Evolutionary conservation across 164 flowering plant species (phyloP).

Genomic region (Chloranthus sessilifolius): DNA sequence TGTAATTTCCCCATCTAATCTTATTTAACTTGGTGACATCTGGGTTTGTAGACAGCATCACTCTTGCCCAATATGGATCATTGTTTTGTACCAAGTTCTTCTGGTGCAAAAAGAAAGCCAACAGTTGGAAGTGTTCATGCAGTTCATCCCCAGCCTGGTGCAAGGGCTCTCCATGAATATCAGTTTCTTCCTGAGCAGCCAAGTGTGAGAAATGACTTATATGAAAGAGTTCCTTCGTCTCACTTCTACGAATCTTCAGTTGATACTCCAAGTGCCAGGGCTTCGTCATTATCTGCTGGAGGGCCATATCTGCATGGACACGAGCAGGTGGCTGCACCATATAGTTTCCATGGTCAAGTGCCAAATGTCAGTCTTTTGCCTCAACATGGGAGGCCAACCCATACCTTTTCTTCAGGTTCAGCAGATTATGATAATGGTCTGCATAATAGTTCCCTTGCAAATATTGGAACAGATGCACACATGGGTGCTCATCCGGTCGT

Average conservation of each 20-base stretch:
- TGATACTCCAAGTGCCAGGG: conserved; percentile 40
- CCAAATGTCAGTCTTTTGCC: conserved; percentile 41
- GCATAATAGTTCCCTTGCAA: conserved; percentile 33
- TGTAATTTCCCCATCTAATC: conserved; percentile 1
- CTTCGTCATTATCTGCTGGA: conserved; percentile 36
- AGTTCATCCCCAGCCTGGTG: conserved; percentile 24
- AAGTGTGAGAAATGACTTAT: conserved; percentile 51
- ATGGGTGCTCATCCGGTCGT: conserved; percentile 41
- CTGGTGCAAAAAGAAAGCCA: conserved; percentile 24
- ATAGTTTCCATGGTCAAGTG: conserved; percentile 42
- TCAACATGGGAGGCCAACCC: conserved; percentile 51
- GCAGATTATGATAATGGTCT: conserved; percentile 44
- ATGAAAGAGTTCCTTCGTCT: conserved; percentile 53
- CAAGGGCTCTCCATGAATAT: conserved; percentile 69
- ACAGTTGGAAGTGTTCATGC: conserved; percentile 18
- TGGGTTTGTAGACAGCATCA: conserved; percentile 19
- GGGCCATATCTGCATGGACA: conserved; percentile 37
- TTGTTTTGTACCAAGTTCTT: conserved; percentile 21
- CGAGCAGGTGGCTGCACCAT: conserved; percentile 41
- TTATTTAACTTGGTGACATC: too few relatives aligned
- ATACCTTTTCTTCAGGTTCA: conserved; percentile 34
- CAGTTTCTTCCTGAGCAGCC: conserved; percentile 95
- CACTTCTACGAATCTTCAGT: conserved; percentile 39
- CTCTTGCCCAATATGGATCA: conserved; percentile 24
- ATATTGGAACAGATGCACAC: conserved; percentile 35